Evolutionary conservation across 2,329 filamentous ascomycete species (phyloP).

Genomic region (Pezicula rhizophila): DNA sequence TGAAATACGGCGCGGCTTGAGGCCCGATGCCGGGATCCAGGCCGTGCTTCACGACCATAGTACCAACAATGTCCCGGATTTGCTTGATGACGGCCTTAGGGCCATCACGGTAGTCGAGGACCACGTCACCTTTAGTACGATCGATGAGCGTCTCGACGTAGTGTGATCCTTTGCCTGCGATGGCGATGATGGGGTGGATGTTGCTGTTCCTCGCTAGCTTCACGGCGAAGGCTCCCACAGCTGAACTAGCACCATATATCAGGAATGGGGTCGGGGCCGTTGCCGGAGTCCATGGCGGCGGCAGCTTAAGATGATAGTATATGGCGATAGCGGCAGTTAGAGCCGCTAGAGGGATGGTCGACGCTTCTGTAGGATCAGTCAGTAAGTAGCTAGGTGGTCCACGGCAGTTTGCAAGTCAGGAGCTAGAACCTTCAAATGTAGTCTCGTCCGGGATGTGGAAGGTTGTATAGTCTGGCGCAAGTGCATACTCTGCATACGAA

Average conservation of each 20-base stretch:
- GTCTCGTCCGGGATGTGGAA: conserved; percentile 28
- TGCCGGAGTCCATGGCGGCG: conserved; percentile 41
- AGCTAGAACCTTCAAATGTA: conserved; percentile 9
- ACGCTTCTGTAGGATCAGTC: conserved; percentile 42
- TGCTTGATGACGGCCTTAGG: conserved; percentile 27
- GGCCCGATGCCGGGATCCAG: no score
- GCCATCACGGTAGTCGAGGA: conserved; percentile 49
- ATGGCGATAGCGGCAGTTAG: conserved; percentile 45
- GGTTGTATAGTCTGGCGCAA: conserved; percentile 46
- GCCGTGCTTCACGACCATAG: neutral
- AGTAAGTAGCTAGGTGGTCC: no score
- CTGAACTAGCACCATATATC: conserved; percentile 45
- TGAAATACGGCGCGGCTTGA: no score
- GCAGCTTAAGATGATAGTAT: no score
- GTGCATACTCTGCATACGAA: conserved; percentile 52
- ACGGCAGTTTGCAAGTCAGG: no score
- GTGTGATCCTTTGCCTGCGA: conserved; percentile 41
- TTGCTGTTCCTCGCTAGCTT: conserved; percentile 38
- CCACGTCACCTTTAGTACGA: conserved; percentile 39
- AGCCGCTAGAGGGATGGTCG: conserved; percentile 49
- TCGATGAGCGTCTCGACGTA: conserved; percentile 44
- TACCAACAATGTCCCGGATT: no score
- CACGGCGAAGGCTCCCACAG: conserved; percentile 50
- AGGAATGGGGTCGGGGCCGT: conserved; percentile 26
- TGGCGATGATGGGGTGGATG: conserved; percentile 51